phyloP scores from a whole-genome alignment of 2,329 filamentous ascomycete species.

The Penicillium freii region DNA sequence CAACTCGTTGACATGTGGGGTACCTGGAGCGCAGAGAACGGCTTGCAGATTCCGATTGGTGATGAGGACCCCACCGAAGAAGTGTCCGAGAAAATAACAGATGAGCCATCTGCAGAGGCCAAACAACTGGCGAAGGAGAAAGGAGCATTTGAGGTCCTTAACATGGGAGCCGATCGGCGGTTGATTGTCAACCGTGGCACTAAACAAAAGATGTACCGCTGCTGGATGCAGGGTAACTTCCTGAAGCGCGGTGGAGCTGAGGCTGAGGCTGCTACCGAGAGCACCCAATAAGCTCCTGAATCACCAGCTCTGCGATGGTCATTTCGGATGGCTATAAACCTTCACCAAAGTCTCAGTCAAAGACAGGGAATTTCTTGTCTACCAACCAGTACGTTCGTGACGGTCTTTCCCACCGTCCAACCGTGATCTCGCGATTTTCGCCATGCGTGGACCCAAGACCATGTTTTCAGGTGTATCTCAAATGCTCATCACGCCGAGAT shows the following conservation, averaged over 20 bases:
- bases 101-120: constrained; percentile 9
- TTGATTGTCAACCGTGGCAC: constrained; percentile 88
- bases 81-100: background rate
- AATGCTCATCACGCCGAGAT: background rate
- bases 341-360: background rate
- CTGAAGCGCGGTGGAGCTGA: constrained; percentile 31
- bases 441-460: background rate
- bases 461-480: background rate
- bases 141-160: constrained; percentile 64
- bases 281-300: constrained; percentile 13
- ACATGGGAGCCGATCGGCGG: constrained; percentile 81
- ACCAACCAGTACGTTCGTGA: background rate
- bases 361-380: background rate
- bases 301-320: background rate
- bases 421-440: background rate
- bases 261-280: background rate
- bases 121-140: constrained; percentile 18
- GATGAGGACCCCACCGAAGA: background rate
- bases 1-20: constrained; percentile 80
- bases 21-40: constrained; percentile 44
- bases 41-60: constrained; percentile 25
- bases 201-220: constrained; percentile 96
- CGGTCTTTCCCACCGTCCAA: background rate
- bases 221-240: constrained; percentile 61
- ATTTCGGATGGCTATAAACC: background rate